phyloP scores from a whole-genome alignment of 495 filamentous ascomycete species.

The Astrothelium subdiscretum region DNA sequence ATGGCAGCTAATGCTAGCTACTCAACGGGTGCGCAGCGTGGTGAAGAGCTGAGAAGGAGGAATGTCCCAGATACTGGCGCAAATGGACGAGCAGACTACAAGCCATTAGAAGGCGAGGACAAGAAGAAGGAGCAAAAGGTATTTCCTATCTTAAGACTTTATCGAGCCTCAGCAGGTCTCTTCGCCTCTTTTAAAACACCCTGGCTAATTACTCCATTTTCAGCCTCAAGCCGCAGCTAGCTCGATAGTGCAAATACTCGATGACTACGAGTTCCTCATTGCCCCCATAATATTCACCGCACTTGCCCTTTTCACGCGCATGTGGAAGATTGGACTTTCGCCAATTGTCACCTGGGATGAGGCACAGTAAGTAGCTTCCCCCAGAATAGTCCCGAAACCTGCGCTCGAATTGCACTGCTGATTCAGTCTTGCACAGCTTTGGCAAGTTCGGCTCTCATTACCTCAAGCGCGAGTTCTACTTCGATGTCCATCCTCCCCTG shows the following conservation, averaged over 20 bases:
- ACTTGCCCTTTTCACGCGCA: slow-evolving; percentile 82
- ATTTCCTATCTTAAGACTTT: not conserved
- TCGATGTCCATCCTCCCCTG: slow-evolving; percentile 94
- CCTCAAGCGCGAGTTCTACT: slow-evolving; percentile 97
- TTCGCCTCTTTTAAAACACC: not conserved
- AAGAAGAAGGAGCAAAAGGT: slow-evolving; percentile 63
- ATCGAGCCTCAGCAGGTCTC: not conserved
- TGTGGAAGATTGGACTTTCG: slow-evolving; percentile 92
- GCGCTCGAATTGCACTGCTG: not conserved
- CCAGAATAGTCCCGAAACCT: not conserved
- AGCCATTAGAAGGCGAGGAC: slow-evolving; percentile 39
- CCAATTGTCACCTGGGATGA: slow-evolving; percentile 98
- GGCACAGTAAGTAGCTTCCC: slow-evolving; percentile 55
- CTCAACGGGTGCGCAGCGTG: not conserved
- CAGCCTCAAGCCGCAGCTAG: slow-evolving; percentile 19
- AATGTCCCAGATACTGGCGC: slow-evolving; percentile 48
- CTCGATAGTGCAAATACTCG: slow-evolving; percentile 51
- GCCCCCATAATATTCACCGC: slow-evolving; percentile 81
- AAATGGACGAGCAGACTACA: slow-evolving; percentile 26
- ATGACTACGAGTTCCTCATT: slow-evolving; percentile 75
- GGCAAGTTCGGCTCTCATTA: slow-evolving; percentile 99
- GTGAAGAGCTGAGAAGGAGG: slow-evolving; percentile 58
- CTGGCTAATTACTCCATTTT: slow-evolving; percentile 4
- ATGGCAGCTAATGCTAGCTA: not conserved
- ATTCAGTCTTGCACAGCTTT: slow-evolving; percentile 47